Evolutionary conservation across 2,329 filamentous ascomycete genomes (phyloP).

Genomic region (Colletotrichum sp.): DNA sequence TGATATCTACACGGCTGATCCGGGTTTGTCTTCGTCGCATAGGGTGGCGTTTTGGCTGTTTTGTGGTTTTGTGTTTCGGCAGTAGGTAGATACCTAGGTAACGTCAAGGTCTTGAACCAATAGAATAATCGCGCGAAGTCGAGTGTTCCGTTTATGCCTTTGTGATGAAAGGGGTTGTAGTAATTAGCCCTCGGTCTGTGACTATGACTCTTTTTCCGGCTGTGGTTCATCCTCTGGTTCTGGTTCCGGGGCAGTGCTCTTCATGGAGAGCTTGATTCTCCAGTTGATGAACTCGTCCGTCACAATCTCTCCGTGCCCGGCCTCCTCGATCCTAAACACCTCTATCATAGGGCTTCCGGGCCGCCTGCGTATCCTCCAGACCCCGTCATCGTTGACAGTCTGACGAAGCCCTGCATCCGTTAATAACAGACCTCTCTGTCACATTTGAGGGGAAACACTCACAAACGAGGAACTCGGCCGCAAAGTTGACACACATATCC

Average conservation of each 20-base stretch:
- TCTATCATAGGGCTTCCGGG: constrained; percentile 72
- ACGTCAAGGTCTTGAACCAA: constrained; percentile 3
- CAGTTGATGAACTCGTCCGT: constrained; percentile 80
- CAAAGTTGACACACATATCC: constrained; percentile 92
- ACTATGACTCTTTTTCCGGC: neutral
- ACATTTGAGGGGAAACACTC: constrained; percentile 34
- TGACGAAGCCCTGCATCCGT: constrained; percentile 62
- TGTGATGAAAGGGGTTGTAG: neutral
- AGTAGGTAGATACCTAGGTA: constrained; percentile 21
- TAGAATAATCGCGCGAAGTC: neutral
- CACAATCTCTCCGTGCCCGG: constrained; percentile 77
- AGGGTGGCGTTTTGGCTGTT: constrained; percentile 5
- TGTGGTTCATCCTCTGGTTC: neutral
- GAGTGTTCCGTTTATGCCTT: neutral
- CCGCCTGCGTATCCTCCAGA: constrained; percentile 79
- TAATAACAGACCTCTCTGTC: neutral
- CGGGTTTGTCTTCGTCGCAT: constrained; percentile 8
- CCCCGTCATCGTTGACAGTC: constrained; percentile 70
- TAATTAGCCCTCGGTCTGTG: neutral
- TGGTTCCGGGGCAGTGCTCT: constrained; percentile 26
- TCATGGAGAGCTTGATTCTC: constrained; percentile 61
- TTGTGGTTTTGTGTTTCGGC: neutral
- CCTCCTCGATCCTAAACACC: constrained; percentile 74
- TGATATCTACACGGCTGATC: constrained; percentile 15
- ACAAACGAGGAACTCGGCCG: constrained; percentile 79